Evolutionary conservation across 768 basidiomycete genomes (phyloP).

Genomic region (Crucibulum laeve): DNA sequence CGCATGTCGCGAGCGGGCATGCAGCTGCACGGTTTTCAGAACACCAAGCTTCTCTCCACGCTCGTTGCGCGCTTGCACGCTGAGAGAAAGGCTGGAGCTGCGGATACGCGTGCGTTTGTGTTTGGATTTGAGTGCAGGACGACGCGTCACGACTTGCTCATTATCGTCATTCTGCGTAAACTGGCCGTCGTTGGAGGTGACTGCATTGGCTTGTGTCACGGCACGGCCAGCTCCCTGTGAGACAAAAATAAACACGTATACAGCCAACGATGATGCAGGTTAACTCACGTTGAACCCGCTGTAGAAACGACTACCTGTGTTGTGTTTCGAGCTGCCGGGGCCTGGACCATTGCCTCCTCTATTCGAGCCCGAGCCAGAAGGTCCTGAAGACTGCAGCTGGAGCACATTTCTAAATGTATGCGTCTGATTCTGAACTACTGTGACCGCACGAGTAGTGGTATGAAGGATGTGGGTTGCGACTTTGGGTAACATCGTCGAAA

Average conservation of each 20-base stretch:
- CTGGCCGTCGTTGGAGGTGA: slow-evolving; percentile 49
- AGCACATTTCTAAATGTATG: slow-evolving; percentile 75
- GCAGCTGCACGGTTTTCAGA: slow-evolving; percentile 58
- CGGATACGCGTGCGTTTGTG: slow-evolving; percentile 39
- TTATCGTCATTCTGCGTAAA: slow-evolving; percentile 50
- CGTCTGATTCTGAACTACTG: slow-evolving; percentile 69
- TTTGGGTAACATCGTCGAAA: slow-evolving; percentile 68
- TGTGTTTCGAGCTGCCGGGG: slow-evolving; percentile 70
- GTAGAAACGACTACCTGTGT: slow-evolving; percentile 69
- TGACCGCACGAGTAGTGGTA: slow-evolving; percentile 71
- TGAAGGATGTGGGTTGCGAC: slow-evolving; percentile 77
- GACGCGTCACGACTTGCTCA: slow-evolving; percentile 40
- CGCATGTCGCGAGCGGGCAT: slow-evolving; percentile 57
- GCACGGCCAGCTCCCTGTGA: slow-evolving; percentile 63
- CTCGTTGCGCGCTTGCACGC: slow-evolving; percentile 34
- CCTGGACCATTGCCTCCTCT: slow-evolving; percentile 54
- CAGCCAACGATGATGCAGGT: slow-evolving; percentile 2
- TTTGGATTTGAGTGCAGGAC: slow-evolving; percentile 21
- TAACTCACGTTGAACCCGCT: slow-evolving; percentile 58
- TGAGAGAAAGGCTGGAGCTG: slow-evolving; percentile 58
- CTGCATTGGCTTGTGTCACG: slow-evolving; percentile 66
- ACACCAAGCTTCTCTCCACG: slow-evolving; percentile 47
- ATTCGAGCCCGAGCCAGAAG: slow-evolving; percentile 41
- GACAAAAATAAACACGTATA: slow-evolving; percentile 1
- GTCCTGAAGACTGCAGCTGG: slow-evolving; percentile 53